Conservation (phyloP, 2,329 filamentous ascomycete species). For the Cladosporium sp. region DNA sequence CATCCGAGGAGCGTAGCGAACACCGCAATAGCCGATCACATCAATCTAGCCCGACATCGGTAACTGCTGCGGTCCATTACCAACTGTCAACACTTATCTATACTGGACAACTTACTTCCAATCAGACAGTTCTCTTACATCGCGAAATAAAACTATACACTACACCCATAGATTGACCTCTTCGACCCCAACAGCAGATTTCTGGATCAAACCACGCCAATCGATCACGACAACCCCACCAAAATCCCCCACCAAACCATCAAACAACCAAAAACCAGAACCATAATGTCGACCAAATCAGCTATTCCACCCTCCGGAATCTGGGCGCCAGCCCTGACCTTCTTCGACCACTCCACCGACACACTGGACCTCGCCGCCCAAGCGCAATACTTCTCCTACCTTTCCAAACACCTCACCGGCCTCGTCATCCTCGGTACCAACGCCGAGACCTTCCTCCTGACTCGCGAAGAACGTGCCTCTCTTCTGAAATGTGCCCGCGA, state of each 20-base stretch:
- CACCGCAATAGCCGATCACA: slow-evolving; percentile 8
- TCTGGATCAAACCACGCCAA: background rate
- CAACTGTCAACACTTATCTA: background rate
- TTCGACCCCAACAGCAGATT: background rate
- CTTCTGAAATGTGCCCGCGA: slow-evolving; percentile 44
- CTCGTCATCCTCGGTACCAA: slow-evolving; percentile 51
- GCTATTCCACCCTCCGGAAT: slow-evolving; percentile 54
- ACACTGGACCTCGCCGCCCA: slow-evolving; percentile 45
- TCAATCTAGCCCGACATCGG: slow-evolving; percentile 10
- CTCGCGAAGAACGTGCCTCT: slow-evolving; percentile 43
- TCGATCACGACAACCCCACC: background rate
- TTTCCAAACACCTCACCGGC: slow-evolving; percentile 45
- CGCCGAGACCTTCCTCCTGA: slow-evolving; percentile 49
- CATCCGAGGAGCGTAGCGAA: background rate
- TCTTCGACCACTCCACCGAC: slow-evolving; percentile 44
- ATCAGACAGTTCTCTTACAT: background rate
- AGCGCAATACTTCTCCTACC: slow-evolving; percentile 46
- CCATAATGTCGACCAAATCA: slow-evolving; percentile 13
- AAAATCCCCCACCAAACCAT: background rate
- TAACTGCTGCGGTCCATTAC: background rate
- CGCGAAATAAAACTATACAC: background rate
- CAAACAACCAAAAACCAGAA: background rate
- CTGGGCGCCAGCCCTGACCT: slow-evolving; percentile 46
- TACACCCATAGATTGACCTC: background rate
- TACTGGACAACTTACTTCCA: background rate